Evolutionary conservation across 441 rosid genomes (phyloP).

Genomic region (Euphorbia celastroides): DNA sequence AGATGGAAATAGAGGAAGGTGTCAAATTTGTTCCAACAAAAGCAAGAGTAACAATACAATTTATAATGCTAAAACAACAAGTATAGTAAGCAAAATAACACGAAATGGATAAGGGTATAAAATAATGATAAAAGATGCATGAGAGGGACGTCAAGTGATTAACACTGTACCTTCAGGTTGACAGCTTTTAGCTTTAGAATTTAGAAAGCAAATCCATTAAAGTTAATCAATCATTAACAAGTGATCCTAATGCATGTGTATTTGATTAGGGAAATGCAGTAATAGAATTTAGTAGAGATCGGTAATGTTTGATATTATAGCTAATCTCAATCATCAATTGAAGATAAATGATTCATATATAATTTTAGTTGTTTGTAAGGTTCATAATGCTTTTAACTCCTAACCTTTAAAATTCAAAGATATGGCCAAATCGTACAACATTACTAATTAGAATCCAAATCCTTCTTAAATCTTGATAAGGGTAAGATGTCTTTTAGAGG

Average conservation of each 20-base stretch:
- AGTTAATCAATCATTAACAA: not conserved
- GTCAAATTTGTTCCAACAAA: not conserved
- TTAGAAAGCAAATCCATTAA: not conserved
- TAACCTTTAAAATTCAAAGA: too few species aligned
- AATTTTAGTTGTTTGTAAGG: too few species aligned
- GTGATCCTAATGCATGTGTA: not conserved
- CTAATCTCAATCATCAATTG: too few species aligned
- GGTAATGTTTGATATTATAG: too few species aligned
- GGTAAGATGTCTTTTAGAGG: too few species aligned
- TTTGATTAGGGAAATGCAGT: too few species aligned
- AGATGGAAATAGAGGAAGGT: not conserved
- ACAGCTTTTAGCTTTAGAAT: not conserved
- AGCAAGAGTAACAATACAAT: not conserved
- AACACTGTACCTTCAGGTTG: not conserved
- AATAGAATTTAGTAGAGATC: too few species aligned
- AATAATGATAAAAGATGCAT: not conserved
- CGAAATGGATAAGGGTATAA: not conserved
- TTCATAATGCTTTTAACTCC: too few species aligned
- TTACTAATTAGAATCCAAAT: too few species aligned
- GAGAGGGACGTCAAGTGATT: constrained; percentile 3
- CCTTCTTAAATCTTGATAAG: too few species aligned
- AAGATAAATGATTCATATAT: too few species aligned
- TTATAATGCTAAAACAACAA: not conserved
- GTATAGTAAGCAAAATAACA: constrained; percentile 1
- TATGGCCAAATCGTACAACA: too few species aligned